phyloP scores from a whole-genome alignment of 352 stramenopile species.

The Pythium sp. region DNA sequence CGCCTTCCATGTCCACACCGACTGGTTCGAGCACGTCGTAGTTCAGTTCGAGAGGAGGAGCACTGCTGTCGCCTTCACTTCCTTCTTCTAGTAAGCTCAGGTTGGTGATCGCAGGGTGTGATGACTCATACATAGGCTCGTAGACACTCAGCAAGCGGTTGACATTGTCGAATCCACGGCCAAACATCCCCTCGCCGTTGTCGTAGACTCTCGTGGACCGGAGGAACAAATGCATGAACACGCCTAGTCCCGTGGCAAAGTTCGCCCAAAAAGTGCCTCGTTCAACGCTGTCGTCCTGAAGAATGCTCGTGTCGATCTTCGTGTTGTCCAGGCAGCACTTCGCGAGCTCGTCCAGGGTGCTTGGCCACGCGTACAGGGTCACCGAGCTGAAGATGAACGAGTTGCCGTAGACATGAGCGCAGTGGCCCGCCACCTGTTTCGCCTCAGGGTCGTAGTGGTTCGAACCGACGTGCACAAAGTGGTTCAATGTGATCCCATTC shows the following conservation, averaged over 20 bases:
- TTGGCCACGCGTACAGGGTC: conserved; percentile 58
- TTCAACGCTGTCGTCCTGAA: conserved; percentile 58
- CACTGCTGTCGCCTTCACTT: not conserved
- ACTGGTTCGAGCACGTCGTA: conserved; percentile 4
- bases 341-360: conserved; percentile 41
- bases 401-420: conserved; percentile 40
- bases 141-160: conserved; percentile 57
- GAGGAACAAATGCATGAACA: conserved; percentile 64
- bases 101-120: not conserved
- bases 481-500: conserved; percentile 30
- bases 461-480: conserved; percentile 66
- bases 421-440: conserved; percentile 42
- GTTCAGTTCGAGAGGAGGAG: conserved; percentile 4
- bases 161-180: conserved; percentile 68
- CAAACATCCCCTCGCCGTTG: conserved; percentile 53
- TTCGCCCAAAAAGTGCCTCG: conserved; percentile 57
- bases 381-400: conserved; percentile 62
- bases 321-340: conserved; percentile 51
- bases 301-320: conserved; percentile 33
- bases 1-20: conserved; percentile 6
- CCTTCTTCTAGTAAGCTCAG: conserved; percentile 1
- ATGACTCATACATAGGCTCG: conserved; percentile 13
- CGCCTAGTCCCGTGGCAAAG: conserved; percentile 58
- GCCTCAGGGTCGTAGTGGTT: conserved; percentile 53
- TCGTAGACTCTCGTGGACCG: conserved; percentile 44